These are phyloP conservation scores for Auricularia heimuer DNA, from an alignment of 768 basidiomycete genomes.

Conservation along the genomic window DNA sequence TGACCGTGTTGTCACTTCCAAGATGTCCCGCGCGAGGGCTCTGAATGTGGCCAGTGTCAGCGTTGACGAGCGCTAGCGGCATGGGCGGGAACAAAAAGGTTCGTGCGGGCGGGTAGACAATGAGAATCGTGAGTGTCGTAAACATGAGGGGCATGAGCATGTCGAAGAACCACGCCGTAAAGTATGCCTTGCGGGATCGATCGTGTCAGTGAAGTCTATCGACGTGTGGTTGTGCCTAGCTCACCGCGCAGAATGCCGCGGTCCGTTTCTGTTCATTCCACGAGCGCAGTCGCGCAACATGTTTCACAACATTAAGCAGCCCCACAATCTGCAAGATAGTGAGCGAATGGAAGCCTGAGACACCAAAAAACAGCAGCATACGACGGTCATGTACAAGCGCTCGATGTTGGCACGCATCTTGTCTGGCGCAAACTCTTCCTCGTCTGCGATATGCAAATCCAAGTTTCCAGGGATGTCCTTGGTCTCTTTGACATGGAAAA, in stretches of 20 bases:
- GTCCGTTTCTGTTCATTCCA: slow-evolving; percentile 31
- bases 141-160: slow-evolving; percentile 27
- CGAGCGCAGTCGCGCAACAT: slow-evolving; percentile 28
- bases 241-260: slow-evolving; percentile 6
- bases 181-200: slow-evolving; percentile 20
- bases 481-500: slow-evolving; percentile 28
- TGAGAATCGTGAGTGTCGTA: slow-evolving; percentile 23
- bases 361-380: neutral
- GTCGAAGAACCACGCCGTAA: slow-evolving; percentile 28
- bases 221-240: neutral
- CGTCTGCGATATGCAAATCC: slow-evolving; percentile 28
- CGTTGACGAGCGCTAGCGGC: slow-evolving; percentile 22
- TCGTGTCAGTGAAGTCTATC: neutral
- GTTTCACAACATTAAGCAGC: slow-evolving; percentile 22
- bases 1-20: slow-evolving; percentile 22
- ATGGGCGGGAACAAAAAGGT: slow-evolving; percentile 28
- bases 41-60: slow-evolving; percentile 23
- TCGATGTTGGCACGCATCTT: slow-evolving; percentile 33
- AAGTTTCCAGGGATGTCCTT: slow-evolving; percentile 21
- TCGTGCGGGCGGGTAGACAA: slow-evolving; percentile 28
- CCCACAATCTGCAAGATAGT: slow-evolving; percentile 18
- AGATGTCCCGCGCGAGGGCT: slow-evolving; percentile 25
- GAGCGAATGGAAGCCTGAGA: neutral
- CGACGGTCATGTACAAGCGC: slow-evolving; percentile 29
- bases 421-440: slow-evolving; percentile 35